Percentiles rank a stretch among this genome's conserved stretches.
phyloP scores from a whole-genome alignment of 2,329 filamentous ascomycete genomes.

The Huntiella moniliformis region DNA sequence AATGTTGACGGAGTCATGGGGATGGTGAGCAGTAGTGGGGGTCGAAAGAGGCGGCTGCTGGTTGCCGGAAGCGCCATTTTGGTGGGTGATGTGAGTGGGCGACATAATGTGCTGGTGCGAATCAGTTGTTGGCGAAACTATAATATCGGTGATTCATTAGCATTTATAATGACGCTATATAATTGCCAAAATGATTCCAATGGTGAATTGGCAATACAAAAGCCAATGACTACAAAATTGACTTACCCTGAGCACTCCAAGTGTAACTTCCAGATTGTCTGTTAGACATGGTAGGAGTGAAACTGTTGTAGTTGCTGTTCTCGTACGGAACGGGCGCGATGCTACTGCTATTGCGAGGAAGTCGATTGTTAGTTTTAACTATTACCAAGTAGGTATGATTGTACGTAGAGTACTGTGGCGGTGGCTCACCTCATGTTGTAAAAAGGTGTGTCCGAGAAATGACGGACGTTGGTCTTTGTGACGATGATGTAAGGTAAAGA shows the following conservation, averaged over 20 bases:
- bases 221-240: too few relatives aligned
- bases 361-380: too few relatives aligned
- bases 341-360: too few relatives aligned
- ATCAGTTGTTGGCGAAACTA: constrained; percentile 7
- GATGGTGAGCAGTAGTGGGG: constrained; percentile 11
- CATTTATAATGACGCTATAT: too few relatives aligned
- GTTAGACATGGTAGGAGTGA: constrained; percentile 10
- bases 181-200: too few relatives aligned
- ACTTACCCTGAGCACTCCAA: constrained; percentile 6
- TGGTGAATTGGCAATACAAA: too few relatives aligned
- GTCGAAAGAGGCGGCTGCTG: not conserved
- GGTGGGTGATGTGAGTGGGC: constrained; percentile 5
- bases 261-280: constrained; percentile 7
- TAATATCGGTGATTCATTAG: not conserved
- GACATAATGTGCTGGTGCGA: constrained; percentile 9
- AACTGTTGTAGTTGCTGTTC: constrained; percentile 9
- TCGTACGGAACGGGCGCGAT: constrained; percentile 2
- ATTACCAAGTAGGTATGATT: too few relatives aligned
- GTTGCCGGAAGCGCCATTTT: not conserved
- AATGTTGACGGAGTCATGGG: constrained; percentile 23
- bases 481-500: constrained; percentile 4
- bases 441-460: too few relatives aligned
- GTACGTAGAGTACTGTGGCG: too few relatives aligned
- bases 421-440: too few relatives aligned
- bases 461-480: not conserved